Evolutionary conservation across 495 filamentous ascomycete genomes (phyloP), one percentile per base, ranked within the genome.

Genomic region (Neurospora cerealis): DNA sequence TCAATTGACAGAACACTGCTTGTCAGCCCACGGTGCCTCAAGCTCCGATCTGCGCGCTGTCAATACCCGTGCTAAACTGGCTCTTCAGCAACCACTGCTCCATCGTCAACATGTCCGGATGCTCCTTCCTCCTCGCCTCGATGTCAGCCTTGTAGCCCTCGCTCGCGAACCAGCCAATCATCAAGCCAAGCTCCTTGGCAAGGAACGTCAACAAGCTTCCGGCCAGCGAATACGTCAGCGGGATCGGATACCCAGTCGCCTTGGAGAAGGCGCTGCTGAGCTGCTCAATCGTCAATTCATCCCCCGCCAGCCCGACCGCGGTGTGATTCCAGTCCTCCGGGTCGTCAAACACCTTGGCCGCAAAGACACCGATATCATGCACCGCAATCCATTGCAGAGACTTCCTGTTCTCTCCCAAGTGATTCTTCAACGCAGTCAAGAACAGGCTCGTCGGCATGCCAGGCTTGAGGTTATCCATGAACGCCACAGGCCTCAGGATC

Each of bases 311-410:
- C 1, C 83, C 83, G 4, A 86, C 76, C 8, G 81, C 82, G 41
- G 73, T 82, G 4, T 79, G 73, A 9, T 80, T 74, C 81, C 82
- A 87, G 34, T 74, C 73, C 60, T 78, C 75, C 5, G 83, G 81
- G 1, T 83, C 69, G 0, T 70, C 44, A 32, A 93, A 90, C 0
- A 88, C 90, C 75, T 87, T 82, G 19, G 88, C 88, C 3, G 81
- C 91, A 72, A 93, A 91, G 44, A 83, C 77, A 0, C 92, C 91
- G 77, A 93, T 92, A 73, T 93, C 90, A 1, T 77, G 78, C 0
- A 84, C 83, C 0, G 88, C 83, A 19, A 93, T 78, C 76, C 88
- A 81, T 74, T 92, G 90, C 72, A 93, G 75, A 0, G 78, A 60
- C 73, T 87, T 85, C 36, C 84, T 38, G 2, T 72, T 40, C 13